phyloP scores from a whole-genome alignment of 345 rosid genomes.

The Corchorus capsularis region DNA sequence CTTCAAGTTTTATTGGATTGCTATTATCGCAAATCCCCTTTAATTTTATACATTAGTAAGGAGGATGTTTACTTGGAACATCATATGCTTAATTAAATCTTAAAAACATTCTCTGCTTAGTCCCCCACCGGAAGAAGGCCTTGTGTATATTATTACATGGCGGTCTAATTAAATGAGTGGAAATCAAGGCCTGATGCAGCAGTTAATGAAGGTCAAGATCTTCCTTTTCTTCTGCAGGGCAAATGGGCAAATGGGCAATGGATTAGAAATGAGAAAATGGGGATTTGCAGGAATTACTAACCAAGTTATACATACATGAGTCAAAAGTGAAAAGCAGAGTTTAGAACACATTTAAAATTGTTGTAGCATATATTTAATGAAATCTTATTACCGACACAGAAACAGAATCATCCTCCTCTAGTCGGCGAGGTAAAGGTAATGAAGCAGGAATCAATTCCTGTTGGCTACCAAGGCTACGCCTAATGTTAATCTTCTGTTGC shows the following conservation, averaged over 20 bases:
- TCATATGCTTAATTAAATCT: not conserved
- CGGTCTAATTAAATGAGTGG: not conserved
- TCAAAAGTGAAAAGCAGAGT: not conserved
- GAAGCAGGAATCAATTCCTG: constrained; percentile 41
- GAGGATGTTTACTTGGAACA: not conserved
- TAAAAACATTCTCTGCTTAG: not conserved
- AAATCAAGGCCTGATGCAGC: constrained; percentile 68
- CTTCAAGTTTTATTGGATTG: not conserved
- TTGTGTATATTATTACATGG: too few relatives aligned
- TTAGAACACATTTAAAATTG: not conserved
- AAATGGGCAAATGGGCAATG: constrained; percentile 14
- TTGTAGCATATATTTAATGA: not conserved
- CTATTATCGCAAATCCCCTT: not conserved
- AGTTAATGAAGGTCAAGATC: constrained; percentile 76
- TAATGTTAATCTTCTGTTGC: constrained; percentile 48
- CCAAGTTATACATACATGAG: not conserved
- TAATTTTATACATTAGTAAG: not conserved
- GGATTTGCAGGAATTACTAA: not conserved
- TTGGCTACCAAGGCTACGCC: constrained; percentile 57
- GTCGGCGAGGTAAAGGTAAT: constrained; percentile 28
- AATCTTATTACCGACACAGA: constrained; percentile 55
- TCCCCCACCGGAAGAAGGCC: too few relatives aligned
- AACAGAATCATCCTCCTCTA: constrained; percentile 43
- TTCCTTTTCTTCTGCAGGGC: constrained; percentile 74
- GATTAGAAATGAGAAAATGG: constrained; percentile 25